Evolutionary conservation across 2,329 filamentous ascomycete species (phyloP).

Genomic region (Claviceps arundinis): DNA sequence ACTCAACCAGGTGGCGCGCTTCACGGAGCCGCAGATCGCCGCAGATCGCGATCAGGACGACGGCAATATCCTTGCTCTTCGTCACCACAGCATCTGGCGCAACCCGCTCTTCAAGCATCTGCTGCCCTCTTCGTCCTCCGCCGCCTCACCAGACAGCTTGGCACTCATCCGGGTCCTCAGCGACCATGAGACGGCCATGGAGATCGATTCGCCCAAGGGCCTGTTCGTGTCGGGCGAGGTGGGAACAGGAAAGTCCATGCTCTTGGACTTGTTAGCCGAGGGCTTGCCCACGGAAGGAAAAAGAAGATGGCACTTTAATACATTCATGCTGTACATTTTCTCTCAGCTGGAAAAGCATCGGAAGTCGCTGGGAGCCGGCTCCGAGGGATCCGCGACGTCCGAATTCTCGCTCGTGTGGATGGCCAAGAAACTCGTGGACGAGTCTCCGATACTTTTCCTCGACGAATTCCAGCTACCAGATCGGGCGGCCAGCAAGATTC

Average conservation of each 20-base stretch:
- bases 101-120: conserved; percentile 47
- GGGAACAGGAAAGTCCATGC: conserved; percentile 72
- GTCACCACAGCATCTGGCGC: conserved; percentile 41
- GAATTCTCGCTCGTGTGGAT: conserved; percentile 61
- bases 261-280: conserved; percentile 71
- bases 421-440: conserved; percentile 62
- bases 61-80: conserved; percentile 30
- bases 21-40: conserved; percentile 22
- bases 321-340: conserved; percentile 70
- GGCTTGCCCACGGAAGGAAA: conserved; percentile 62
- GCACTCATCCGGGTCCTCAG: conserved; percentile 58
- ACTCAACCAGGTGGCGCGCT: conserved; percentile 44
- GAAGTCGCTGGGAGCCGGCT: conserved; percentile 13
- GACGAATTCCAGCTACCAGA: conserved; percentile 80
- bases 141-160: conserved; percentile 35
- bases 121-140: conserved; percentile 37
- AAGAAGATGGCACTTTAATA: conserved; percentile 70
- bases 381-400: conserved; percentile 10
- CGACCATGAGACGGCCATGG: conserved; percentile 56
- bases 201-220: conserved; percentile 59
- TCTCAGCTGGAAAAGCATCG: conserved; percentile 58
- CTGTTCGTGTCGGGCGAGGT: conserved; percentile 71
- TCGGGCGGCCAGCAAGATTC: conserved; percentile 61
- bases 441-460: conserved; percentile 63
- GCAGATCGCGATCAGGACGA: conserved; percentile 17